These are phyloP conservation scores for Podaxis pistillaris DNA, from an alignment of 768 basidiomycete genomes.

Conservation along the genomic window DNA sequence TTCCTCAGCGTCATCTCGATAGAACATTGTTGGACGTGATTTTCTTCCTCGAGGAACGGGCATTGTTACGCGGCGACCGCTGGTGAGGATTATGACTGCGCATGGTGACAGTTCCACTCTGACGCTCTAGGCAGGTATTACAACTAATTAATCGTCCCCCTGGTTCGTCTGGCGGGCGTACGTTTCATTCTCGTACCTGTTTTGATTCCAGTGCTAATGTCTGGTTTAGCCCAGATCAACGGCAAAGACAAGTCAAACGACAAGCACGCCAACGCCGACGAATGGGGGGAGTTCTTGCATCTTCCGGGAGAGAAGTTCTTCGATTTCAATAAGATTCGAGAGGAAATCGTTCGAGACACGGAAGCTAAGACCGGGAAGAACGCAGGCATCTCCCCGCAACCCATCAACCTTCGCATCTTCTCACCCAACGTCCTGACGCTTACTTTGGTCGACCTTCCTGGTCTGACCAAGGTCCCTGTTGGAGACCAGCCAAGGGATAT, in stretches of 20 bases:
- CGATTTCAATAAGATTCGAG: conserved; percentile 96
- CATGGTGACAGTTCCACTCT: neutral
- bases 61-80: conserved; percentile 95
- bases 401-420: conserved; percentile 97
- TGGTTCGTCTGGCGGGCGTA: conserved; percentile 30
- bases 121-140: conserved; percentile 54
- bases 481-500: conserved; percentile 97
- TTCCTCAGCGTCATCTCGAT: conserved; percentile 15
- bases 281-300: conserved; percentile 99
- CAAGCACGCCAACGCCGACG: conserved; percentile 83
- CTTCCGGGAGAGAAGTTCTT: conserved; percentile 97
- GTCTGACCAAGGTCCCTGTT: conserved; percentile 92
- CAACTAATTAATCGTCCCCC: conserved; percentile 91
- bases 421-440: conserved; percentile 97
- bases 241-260: conserved; percentile 54
- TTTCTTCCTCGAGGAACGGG: conserved; percentile 98
- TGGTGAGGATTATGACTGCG: conserved; percentile 52
- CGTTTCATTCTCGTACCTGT: neutral
- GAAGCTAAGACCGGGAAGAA: conserved; percentile 99
- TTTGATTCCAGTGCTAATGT: conserved; percentile 1
- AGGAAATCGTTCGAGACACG: conserved; percentile 95
- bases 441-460: conserved; percentile 96
- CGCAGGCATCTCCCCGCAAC: conserved; percentile 94
- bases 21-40: conserved; percentile 98
- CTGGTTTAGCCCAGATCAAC: conserved; percentile 36